phyloP scores from a whole-genome alignment of 2,329 filamentous ascomycete species.

The Talaromyces rugulosus region DNA sequence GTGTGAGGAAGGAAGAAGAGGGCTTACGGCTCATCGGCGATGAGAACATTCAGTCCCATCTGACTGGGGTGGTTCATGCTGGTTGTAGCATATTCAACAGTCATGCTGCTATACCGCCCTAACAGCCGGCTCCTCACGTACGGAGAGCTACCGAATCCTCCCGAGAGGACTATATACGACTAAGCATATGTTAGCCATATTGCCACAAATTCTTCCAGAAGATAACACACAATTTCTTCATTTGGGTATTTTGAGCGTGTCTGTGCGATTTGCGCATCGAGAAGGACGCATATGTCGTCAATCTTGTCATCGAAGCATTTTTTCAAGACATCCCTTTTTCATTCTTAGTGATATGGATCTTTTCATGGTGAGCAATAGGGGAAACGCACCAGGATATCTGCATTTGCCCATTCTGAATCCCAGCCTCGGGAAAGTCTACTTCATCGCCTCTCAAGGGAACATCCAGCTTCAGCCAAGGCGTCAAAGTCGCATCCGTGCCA shows the following conservation, averaged over 20 bases:
- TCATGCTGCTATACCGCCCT: slow-evolving; percentile 18
- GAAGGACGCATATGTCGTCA: slow-evolving; percentile 25
- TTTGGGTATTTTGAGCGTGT: slow-evolving; percentile 21
- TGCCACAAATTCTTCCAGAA: background rate
- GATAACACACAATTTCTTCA: slow-evolving; percentile 23
- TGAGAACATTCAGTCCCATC: slow-evolving; percentile 23
- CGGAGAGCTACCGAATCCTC: slow-evolving; percentile 30
- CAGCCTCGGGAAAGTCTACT: slow-evolving; percentile 20
- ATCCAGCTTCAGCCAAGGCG: slow-evolving; percentile 24
- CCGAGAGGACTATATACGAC: slow-evolving; percentile 29
- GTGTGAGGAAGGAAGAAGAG: background rate
- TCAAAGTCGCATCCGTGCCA: slow-evolving; percentile 20
- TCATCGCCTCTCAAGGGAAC: slow-evolving; percentile 22
- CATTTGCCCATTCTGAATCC: slow-evolving; percentile 28
- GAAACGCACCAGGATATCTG: slow-evolving; percentile 23
- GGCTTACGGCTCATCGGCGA: slow-evolving; percentile 29
- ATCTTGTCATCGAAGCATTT: slow-evolving; percentile 21
- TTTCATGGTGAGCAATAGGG: background rate
- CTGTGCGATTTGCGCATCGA: slow-evolving; percentile 22
- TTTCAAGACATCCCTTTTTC: slow-evolving; percentile 5
- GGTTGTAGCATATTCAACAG: background rate
- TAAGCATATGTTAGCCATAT: slow-evolving; percentile 5
- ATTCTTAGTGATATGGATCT: background rate
- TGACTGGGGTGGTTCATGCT: background rate
- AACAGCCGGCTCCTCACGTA: slow-evolving; percentile 25